A percentile compares a stretch with the other conserved stretches of the same genome.
phyloP scores from a whole-genome alignment of 2,329 filamentous ascomycete genomes.

The Colletotrichum tropicicola region DNA sequence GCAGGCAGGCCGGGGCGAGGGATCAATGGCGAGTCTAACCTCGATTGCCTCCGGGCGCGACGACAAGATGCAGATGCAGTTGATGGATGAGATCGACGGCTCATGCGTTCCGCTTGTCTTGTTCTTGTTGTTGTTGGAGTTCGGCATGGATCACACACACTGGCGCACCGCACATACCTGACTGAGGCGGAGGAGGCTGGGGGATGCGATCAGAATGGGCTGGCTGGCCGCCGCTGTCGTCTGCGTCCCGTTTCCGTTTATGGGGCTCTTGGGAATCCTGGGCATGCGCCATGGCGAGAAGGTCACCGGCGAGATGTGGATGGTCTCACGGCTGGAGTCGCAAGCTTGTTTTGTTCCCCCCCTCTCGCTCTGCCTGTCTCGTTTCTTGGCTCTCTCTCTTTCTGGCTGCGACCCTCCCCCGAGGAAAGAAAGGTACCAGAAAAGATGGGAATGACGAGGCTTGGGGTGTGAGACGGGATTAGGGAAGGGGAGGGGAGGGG shows the following conservation, averaged over 20 bases:
- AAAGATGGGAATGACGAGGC: not conserved
- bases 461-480: not conserved
- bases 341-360: not conserved
- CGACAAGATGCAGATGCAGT: slow-evolving; percentile 27
- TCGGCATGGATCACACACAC: slow-evolving; percentile 28
- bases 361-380: not conserved
- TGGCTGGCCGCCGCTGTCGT: slow-evolving; percentile 51
- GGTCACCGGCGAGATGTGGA: slow-evolving; percentile 17
- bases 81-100: slow-evolving; percentile 26
- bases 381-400: not conserved
- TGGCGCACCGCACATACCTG: slow-evolving; percentile 48
- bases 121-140: slow-evolving; percentile 21
- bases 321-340: not conserved
- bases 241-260: slow-evolving; percentile 59
- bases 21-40: slow-evolving; percentile 32
- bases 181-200: slow-evolving; percentile 53
- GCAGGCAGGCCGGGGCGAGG: slow-evolving; percentile 29
- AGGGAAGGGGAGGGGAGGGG: too few species aligned
- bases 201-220: slow-evolving; percentile 49
- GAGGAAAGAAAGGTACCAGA: not conserved
- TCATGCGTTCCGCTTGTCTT: slow-evolving; percentile 20
- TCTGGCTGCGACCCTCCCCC: not conserved
- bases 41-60: slow-evolving; percentile 31
- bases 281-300: slow-evolving; percentile 50
- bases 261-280: slow-evolving; percentile 48